These are phyloP conservation scores for Stentor coeruleus DNA, from an alignment of 73 alveolate genomes.

Conservation along the genomic window DNA sequence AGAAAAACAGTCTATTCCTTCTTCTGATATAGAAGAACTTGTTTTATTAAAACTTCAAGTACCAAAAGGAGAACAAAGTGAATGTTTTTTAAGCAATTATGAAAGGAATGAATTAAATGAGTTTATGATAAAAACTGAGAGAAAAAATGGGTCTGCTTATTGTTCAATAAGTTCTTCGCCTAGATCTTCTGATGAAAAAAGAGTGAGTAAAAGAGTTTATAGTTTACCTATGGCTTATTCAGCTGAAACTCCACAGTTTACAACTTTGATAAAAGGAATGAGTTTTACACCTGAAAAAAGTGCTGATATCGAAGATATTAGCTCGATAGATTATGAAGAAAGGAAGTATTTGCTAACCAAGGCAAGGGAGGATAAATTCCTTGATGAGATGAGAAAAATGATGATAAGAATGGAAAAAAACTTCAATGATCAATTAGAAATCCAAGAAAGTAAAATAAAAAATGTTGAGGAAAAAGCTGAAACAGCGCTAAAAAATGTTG, in stretches of 20 bases:
- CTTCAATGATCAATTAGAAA: neutral
- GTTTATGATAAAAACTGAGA: neutral
- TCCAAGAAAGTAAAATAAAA: neutral
- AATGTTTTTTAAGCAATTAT: neutral
- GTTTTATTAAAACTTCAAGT: neutral
- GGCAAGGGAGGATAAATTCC: neutral
- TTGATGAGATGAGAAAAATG: neutral
- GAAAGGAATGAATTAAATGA: neutral
- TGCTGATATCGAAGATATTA: neutral
- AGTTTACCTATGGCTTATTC: neutral
- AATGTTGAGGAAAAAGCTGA: neutral
- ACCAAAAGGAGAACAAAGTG: neutral
- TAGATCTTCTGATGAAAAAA: neutral
- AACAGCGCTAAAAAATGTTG: neutral
- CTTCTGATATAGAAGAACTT: slow-evolving; percentile 1
- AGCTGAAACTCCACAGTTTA: slow-evolving; percentile 26
- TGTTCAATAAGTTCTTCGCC: neutral
- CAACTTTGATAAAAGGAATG: neutral
- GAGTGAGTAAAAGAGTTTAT: too few relatives aligned
- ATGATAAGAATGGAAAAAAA: neutral
- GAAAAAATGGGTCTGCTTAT: neutral
- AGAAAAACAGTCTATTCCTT: neutral
- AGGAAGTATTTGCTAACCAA: neutral
- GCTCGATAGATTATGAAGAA: slow-evolving; percentile 18
- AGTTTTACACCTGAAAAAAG: neutral